phyloP scores from a whole-genome alignment of 108 stramenopile species.

The Skeletonema tropicum region DNA sequence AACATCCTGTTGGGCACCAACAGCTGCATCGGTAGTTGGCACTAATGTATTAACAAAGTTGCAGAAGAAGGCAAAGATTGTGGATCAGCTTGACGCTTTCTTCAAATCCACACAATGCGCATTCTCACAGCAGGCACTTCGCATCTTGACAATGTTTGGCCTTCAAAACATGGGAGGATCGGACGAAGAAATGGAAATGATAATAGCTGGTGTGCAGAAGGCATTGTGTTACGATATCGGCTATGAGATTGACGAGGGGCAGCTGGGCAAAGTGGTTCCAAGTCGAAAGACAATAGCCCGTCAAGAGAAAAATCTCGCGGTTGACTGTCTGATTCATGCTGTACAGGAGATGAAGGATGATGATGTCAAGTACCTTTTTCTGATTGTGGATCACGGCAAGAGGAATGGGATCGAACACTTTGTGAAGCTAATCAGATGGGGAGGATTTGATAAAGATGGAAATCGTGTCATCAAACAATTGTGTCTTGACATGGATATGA shows the following conservation, averaged over 20 bases:
- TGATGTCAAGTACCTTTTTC: background rate
- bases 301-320: background rate
- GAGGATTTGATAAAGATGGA: no score
- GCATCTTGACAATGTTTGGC: background rate
- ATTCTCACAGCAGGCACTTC: background rate
- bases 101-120: background rate
- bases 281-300: background rate
- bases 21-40: background rate
- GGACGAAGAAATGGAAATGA: slow-evolving; percentile 1
- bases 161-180: background rate
- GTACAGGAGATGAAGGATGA: background rate
- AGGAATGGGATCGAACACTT: slow-evolving; percentile 18
- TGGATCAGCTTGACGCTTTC: background rate
- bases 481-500: no score
- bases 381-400: slow-evolving; percentile 25
- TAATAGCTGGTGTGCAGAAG: background rate
- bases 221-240: slow-evolving; percentile 1
- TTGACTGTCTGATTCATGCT: background rate
- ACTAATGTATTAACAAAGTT: background rate
- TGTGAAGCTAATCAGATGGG: no score
- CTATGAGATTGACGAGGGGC: background rate
- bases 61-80: background rate
- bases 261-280: background rate
- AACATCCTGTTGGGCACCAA: background rate
- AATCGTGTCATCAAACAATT: no score